phyloP scores from a whole-genome alignment of 129 eudicot genomes.

The Pulicaria dysenterica region DNA sequence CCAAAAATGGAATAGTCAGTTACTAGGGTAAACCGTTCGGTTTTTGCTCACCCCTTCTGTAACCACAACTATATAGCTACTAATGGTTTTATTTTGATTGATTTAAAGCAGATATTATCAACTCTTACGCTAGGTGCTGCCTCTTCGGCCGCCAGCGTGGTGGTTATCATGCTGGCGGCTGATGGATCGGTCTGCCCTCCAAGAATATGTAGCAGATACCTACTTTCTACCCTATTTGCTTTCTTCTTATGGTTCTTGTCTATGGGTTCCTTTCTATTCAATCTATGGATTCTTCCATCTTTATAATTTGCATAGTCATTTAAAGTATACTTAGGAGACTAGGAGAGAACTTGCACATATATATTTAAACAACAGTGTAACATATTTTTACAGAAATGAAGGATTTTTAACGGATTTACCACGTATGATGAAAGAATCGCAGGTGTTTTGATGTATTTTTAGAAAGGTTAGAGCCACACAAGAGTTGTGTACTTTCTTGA shows the following conservation, averaged over 20 bases:
- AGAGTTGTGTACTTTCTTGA: too few species aligned
- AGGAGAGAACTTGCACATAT: not conserved
- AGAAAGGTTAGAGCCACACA: not conserved
- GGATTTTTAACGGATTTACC: not conserved
- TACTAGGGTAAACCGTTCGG: too few species aligned
- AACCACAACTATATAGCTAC: not conserved
- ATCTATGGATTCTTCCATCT: slow-evolving; percentile 80
- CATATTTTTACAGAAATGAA: not conserved
- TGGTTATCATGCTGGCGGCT: slow-evolving; percentile 55
- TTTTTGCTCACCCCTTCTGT: too few species aligned
- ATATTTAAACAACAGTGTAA: not conserved
- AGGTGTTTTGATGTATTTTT: not conserved
- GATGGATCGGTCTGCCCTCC: slow-evolving; percentile 52
- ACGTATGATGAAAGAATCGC: not conserved
- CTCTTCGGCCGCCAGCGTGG: slow-evolving; percentile 65
- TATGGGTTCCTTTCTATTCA: slow-evolving; percentile 59
- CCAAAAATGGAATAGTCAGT: too few species aligned
- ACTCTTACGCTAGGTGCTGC: slow-evolving; percentile 75
- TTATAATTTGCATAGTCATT: slow-evolving; percentile 36
- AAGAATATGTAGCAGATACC: slow-evolving; percentile 52
- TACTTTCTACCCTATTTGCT: slow-evolving; percentile 61
- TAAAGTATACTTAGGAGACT: not conserved
- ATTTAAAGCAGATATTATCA: slow-evolving; percentile 49
- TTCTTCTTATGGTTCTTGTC: slow-evolving; percentile 73
- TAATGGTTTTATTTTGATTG: slow-evolving; percentile 14